Evolutionary conservation across 1,139 yeast genomes (phyloP), one percentile per base, ranked within the genome.

Genomic region (Yamadazyma triangularis): DNA sequence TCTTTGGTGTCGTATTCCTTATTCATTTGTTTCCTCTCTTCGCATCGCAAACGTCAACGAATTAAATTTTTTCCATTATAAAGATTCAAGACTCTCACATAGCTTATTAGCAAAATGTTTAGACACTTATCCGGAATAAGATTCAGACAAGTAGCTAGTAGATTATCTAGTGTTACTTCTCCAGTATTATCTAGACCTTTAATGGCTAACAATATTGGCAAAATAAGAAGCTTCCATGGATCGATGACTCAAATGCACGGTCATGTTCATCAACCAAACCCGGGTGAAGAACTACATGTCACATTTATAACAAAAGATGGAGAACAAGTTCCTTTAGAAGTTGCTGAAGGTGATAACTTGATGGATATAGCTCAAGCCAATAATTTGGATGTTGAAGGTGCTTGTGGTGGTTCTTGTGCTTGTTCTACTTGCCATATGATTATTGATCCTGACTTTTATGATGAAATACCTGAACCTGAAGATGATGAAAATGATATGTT

Each of bases 321-420:
- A 4, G 66, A 73, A 25, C 96, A 87, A 53, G 66, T 76, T 40
- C 77, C 84, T 2, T 75, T 73, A 45, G 96, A 88, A 50, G 97
- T 83, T 2, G 83, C 93, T 2, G 96, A 83, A 44, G 98, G 97
- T 8, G 98, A 91, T 51, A 80, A 89, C 28, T 52, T 91, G 27
- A 64, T 91, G 53, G 98, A 91, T 55, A 88, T 91, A 35, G 98
- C 97, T 5, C 98, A 91, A 60, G 95, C 94, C 4, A 64, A 89
- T 51, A 83, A 88, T 47, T 61, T 91, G 39, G 98, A 91, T 47
- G 88, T 91, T 89, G 98, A 91, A 55, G 95, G 98, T 27, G 98
- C 98, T 0, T 91, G 98, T 60, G 98, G 98, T 23, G 98, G 98
- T 2, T 87, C 96, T 2, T 91, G 98, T 66, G 98, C 98, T 1